These are phyloP conservation scores for Pichia sp. DNA, from an alignment of 1,139 yeast genomes.

Conservation along the genomic window DNA sequence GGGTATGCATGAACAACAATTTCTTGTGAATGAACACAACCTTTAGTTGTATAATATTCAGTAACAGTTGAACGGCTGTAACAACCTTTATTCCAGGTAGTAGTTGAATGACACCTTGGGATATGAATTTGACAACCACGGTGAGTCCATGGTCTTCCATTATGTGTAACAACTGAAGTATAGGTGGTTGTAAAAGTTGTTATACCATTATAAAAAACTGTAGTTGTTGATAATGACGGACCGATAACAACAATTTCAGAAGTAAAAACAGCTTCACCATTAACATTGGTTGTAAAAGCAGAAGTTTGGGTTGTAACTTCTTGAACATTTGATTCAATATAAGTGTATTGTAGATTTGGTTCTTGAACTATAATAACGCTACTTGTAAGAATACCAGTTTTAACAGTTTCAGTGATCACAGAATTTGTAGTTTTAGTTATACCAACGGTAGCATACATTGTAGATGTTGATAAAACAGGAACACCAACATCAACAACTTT, in stretches of 20 bases:
- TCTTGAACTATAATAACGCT: conserved; percentile 3
- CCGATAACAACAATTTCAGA: conserved; percentile 6
- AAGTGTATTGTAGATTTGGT: conserved; percentile 2
- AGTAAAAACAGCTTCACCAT: conserved; percentile 1
- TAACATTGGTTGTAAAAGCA: conserved; percentile 1
- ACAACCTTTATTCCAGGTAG: too few species aligned
- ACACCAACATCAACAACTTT: conserved; percentile 6
- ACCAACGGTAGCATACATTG: background rate
- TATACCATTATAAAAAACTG: background rate
- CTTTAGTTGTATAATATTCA: too few species aligned
- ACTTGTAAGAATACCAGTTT: background rate
- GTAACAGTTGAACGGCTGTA: background rate
- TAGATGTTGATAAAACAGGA: conserved; percentile 3
- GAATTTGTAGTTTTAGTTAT: background rate
- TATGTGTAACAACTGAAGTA: background rate
- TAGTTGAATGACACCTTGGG: too few species aligned
- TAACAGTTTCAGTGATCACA: background rate
- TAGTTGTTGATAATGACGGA: conserved; percentile 5
- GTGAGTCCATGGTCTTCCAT: background rate
- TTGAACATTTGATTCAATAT: conserved; percentile 2
- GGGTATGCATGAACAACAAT: too few species aligned
- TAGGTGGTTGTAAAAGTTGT: background rate
- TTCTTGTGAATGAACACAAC: too few species aligned
- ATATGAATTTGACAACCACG: too few species aligned
- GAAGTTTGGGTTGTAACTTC: conserved; percentile 2